Evolutionary conservation across 257 asterid species (phyloP), one percentile per base, ranked within the genome.

Genomic region (Primulina huaijiensis): DNA sequence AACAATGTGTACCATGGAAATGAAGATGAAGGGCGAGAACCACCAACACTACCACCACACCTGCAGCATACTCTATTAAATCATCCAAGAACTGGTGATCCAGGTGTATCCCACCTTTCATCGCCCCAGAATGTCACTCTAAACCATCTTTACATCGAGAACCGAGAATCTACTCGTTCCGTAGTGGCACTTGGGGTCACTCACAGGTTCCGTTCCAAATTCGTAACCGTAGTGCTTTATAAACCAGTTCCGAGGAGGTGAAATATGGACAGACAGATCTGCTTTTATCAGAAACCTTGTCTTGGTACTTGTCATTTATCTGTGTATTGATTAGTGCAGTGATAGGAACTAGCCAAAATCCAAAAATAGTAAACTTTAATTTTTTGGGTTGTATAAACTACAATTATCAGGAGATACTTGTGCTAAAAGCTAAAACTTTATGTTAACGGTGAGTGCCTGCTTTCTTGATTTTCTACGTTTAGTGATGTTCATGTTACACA

Each of bases 111-210:
- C 43, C 57, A 50, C 57, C 92, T 90, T 70, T 91, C 88, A 2
- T 64, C 76, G 53, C 98, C 98, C 2, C 91, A 87, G 71, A 86
- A 87, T 17, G 97, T 86, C 33, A 84, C 82, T 58, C 79, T 92
- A 71, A 92, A 92, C 60, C 98, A 92, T 82, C 97, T 92, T 57
- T 92, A 92, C 86, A 81, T 88, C 27, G 93, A 92, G 87, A 87
- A 84, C 77, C 73, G 88, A 72, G 96, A 81, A 66, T 69, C 87
- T 27, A 87, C 90, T 4, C 85, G 92, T 21, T 79, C 97, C 0
- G 88, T 92, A 0, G 96, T 92, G 60, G 97, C 92, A 0, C 86
- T 92, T 0, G 98, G 98, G 31, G 84, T 86, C 43, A 88, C 97
- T 1, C 96, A 90, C 75, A 87, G 98, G 31, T 92, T 90, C 65